Percentiles rank a stretch among this genome's conserved stretches.
Evolutionary conservation across 2,329 filamentous ascomycete genomes (phyloP).

Genomic region (Fusarium foetens): DNA sequence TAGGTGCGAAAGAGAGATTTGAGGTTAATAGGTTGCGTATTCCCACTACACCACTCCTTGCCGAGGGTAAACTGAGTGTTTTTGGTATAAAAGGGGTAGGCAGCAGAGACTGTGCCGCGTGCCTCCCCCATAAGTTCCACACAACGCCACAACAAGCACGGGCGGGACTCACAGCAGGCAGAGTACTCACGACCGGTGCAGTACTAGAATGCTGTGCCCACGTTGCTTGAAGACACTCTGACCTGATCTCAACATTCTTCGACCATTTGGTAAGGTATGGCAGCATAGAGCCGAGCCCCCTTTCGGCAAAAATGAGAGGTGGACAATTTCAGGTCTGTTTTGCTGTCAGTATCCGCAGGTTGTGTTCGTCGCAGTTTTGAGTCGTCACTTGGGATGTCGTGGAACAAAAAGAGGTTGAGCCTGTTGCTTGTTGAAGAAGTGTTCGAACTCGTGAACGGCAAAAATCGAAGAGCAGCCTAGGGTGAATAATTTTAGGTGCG

Average conservation of each 20-base stretch:
- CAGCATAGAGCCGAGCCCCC: rapidly evolving
- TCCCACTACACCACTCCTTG: conserved; percentile 1
- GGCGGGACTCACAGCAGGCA: not conserved
- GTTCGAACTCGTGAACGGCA: not conserved
- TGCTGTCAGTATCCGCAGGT: too few relatives aligned
- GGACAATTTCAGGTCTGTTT: not conserved
- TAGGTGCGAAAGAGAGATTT: conserved; percentile 1
- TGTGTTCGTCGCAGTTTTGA: not conserved
- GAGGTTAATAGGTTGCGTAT: not conserved
- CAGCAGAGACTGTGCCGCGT: not conserved
- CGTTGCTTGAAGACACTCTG: not conserved
- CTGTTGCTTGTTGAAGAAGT: not conserved
- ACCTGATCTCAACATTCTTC: not conserved
- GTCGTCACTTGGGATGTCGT: not conserved
- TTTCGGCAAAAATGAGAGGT: not conserved
- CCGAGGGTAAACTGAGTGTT: not conserved
- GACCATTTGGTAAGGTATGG: too few relatives aligned
- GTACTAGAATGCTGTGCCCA: not conserved
- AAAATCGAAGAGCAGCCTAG: not conserved
- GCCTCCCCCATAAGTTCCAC: not conserved
- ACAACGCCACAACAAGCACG: not conserved
- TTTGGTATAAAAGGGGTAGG: not conserved
- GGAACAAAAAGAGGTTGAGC: not conserved
- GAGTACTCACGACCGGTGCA: not conserved
- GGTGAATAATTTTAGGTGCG: not conserved